phyloP scores from a whole-genome alignment of 371 early-diverging fungal species.

The Apophysomyces variabilis region DNA sequence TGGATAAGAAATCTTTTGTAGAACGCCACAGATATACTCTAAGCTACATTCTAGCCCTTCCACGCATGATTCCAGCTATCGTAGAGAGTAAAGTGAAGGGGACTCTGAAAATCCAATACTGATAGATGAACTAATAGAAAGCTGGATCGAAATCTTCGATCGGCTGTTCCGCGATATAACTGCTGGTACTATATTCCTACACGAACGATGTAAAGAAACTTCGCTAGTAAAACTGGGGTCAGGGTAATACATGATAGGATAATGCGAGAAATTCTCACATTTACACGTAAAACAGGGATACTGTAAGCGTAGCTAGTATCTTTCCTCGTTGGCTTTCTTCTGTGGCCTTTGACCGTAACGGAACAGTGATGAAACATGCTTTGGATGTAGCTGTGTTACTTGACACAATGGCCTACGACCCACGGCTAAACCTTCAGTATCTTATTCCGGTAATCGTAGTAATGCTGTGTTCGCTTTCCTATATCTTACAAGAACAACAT shows the following conservation, averaged over 20 bases:
- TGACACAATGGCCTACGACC: conserved; percentile 45
- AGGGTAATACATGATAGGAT: conserved; percentile 20
- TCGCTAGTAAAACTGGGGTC: conserved; percentile 21
- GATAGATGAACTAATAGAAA: conserved; percentile 18
- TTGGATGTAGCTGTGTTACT: conserved; percentile 47
- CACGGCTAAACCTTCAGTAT: conserved; percentile 27
- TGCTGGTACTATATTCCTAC: conserved; percentile 36
- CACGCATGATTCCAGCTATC: conserved; percentile 30
- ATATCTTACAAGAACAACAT: background rate
- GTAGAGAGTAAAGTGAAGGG: conserved; percentile 24
- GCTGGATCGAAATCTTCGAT: conserved; percentile 37
- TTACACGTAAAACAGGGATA: conserved; percentile 7
- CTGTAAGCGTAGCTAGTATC: conserved; percentile 17
- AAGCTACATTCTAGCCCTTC: conserved; percentile 38
- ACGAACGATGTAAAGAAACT: conserved; percentile 24
- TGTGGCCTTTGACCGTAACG: conserved; percentile 39
- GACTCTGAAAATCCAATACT: background rate
- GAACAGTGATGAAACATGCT: conserved; percentile 49
- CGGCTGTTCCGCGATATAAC: conserved; percentile 25
- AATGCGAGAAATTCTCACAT: background rate
- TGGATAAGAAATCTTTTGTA: background rate
- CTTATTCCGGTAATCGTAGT: conserved; percentile 37
- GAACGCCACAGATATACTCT: conserved; percentile 21
- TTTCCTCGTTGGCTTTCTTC: conserved; percentile 45
- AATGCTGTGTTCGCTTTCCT: background rate